These are phyloP conservation scores for Cubamyces lactineus DNA, from an alignment of 768 basidiomycete species.

Conservation along the genomic window DNA sequence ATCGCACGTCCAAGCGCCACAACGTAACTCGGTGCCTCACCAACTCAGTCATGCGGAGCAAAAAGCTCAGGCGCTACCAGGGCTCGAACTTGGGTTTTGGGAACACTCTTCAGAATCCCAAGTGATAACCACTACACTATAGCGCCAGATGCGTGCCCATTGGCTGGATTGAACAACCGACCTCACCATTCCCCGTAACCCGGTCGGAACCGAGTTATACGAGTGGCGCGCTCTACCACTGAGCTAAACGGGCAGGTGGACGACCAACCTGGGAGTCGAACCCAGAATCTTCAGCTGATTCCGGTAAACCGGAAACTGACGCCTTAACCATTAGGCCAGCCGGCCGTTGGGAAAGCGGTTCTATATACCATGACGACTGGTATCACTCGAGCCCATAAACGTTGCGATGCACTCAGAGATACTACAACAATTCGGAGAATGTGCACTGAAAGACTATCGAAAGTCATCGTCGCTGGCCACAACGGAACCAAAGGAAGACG, in stretches of 20 bases:
- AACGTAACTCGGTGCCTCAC: no score
- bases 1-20: neutral
- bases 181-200: slow-evolving; percentile 4
- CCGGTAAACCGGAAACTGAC: slow-evolving; percentile 7
- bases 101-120: slow-evolving; percentile 19
- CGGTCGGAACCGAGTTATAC: neutral
- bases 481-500: slow-evolving; percentile 15
- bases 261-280: slow-evolving; percentile 16
- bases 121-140: slow-evolving; percentile 22
- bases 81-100: slow-evolving; percentile 21
- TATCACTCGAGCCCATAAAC: no score
- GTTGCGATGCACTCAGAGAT: no score
- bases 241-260: slow-evolving; percentile 13
- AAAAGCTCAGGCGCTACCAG: slow-evolving; percentile 14
- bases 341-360: slow-evolving; percentile 9
- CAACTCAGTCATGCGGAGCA: neutral
- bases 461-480: neutral
- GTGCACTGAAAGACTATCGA: no score
- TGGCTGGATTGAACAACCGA: slow-evolving; percentile 14
- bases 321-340: slow-evolving; percentile 14
- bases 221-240: slow-evolving; percentile 20
- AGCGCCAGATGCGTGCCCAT: slow-evolving; percentile 13
- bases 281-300: slow-evolving; percentile 11
- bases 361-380: no score
- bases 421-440: no score